Evolutionary conservation across 129 eudicot genomes (phyloP), one percentile per base, ranked within the genome.

Genomic region (Glebionis coronaria): DNA sequence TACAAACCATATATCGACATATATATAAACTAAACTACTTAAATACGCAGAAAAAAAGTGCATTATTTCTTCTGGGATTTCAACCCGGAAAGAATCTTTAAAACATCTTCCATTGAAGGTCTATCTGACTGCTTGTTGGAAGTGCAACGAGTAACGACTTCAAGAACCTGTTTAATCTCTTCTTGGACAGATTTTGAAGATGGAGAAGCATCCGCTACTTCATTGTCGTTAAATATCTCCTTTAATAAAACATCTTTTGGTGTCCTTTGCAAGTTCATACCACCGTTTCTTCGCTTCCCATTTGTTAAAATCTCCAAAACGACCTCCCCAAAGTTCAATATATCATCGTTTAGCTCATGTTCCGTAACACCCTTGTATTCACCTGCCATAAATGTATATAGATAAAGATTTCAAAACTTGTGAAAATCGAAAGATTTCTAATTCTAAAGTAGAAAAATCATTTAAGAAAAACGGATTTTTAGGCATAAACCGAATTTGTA

Each of bases 71-170:
- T 60, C 60, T 35, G 74, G 11, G 84, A 44, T 29, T 86, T 75
- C 64, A 79, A 71, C 15, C 83, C 84, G 0, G 82, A 80, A 15
- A 93, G 67, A 75, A 88, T 75, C 73, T 84, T 84, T 57, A 88
- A 52, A 66, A 69, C 97, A 20, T 84, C 87, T 61, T 85, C 84
- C 90, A 89, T 86, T 19, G 95, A 78, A 16, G 94, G 90, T 68
- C 90, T 81, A 20, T 87, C 89, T 0, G 88, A 67, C 12, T 81
- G 73, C 55, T 84, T 82, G 76, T 76, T 81, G 25, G 80, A 61
- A 12, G 83, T 86, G 79, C 99, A 93, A 12, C 73, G 83, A 60
- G 83, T 70, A 28, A 86, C 88, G 44, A 86, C 85, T 71, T 86
- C 87, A 68, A 87, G 42, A 69, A 82, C 83, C 63, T 60, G 29